Conservation (phyloP, 257 asterid species). For the Handroanthus guayacan region DNA sequence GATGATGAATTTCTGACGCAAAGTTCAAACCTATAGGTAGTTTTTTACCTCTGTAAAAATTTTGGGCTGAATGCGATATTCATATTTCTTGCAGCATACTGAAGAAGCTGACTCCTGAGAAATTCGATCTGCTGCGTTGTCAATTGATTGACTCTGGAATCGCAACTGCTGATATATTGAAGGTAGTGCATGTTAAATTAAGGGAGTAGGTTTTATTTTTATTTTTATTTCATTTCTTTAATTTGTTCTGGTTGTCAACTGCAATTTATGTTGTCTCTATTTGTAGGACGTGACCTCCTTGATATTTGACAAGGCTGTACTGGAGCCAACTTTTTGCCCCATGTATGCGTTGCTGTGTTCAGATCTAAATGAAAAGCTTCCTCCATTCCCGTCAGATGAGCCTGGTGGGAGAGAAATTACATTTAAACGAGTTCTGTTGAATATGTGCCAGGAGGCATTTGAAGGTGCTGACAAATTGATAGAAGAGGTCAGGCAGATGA, state of each 20-base stretch:
- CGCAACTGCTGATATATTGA: constrained; percentile 88
- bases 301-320: constrained; percentile 94
- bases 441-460: constrained; percentile 92
- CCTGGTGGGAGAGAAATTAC: constrained; percentile 94
- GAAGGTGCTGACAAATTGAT: constrained; percentile 89
- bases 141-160: constrained; percentile 94
- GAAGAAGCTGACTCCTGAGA: constrained; percentile 97
- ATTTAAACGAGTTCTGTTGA: constrained; percentile 80
- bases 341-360: constrained; percentile 95
- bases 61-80: constrained; percentile 13
- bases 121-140: constrained; percentile 88
- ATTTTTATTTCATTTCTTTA: not conserved
- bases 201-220: not conserved
- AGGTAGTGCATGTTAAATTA: constrained; percentile 52
- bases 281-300: constrained; percentile 80
- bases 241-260: too few species aligned
- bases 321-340: constrained; percentile 96
- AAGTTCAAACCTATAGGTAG: not conserved
- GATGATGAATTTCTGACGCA: not conserved
- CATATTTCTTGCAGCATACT: constrained; percentile 69
- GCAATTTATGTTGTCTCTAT: too few species aligned
- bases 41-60: not conserved
- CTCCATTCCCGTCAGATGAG: constrained; percentile 93
- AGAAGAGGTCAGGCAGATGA: constrained; percentile 90
- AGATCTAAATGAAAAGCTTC: constrained; percentile 85